Base-by-base conservation (phyloP, 78 protist species). In the Dictyostelium brefeldianum region DNA sequence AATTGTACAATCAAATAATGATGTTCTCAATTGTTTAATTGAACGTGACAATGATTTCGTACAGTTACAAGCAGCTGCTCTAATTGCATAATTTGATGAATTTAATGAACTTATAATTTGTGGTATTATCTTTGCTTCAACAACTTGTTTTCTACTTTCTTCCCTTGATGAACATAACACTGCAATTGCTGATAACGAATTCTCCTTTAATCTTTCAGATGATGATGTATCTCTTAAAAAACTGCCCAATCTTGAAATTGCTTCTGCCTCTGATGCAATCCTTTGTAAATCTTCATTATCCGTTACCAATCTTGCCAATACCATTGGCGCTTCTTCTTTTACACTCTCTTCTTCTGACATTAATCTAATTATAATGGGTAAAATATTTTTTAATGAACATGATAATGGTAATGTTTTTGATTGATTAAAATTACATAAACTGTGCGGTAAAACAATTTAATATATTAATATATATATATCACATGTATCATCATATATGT, bases 1-100 rank as follows among this genome's bases (percentile, higher is more conserved):
- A 20, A 82, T 65, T 5, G 93, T 80, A 56, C 95, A 91, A 50
- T 95, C 96, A 51, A 85, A 91, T 71, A 95, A 27, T 2, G 90
- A 64, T 18, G 96, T 95, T 78, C 96, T 46, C 8, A 95, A 64
- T 20, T 77, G 89, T 41, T 89, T 79, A 27, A 95, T 92, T 4
- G 95, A 89, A 10, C 96, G 41, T 1, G 92, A 81, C 25, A 95
- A 59, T 18, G 73, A 47, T 22, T 80, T 78, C 2, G 81, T 64
- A 20, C 83, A 77, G 31, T 80, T 15, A 73, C 96, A 94, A 8
- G 96, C 92, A 1, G 96, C 96, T 11, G 96, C 91, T 46, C 94
- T 47, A 17, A 94, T 90, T 0, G 89, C 92, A 9, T 70, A 78
- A 51, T 75, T 78, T 0, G 56, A 22, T 10, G 50, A n/a, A 15